Base-by-base conservation (phyloP, 2,329 filamentous ascomycete genomes). In the Fusarium duplospermum region DNA sequence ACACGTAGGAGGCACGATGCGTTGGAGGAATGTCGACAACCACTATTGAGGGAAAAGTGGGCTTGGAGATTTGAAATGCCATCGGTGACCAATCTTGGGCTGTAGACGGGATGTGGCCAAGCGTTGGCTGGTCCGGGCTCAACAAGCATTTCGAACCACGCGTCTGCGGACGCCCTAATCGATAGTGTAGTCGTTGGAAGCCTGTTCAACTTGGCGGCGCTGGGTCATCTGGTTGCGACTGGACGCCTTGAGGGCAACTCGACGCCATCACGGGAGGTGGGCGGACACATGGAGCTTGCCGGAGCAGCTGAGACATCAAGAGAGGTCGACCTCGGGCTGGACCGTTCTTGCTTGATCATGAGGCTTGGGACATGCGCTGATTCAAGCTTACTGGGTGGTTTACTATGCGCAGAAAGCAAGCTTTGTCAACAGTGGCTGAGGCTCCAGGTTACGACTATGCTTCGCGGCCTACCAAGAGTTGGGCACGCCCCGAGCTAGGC, bases 11-110 rank as follows among this genome's bases (percentile, higher is more conserved):
- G 57, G 29, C 24, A 40, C 22, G 18, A 24, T 42, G 47, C 47
- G 33, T 66, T 29, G 9, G 67, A 65, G 68, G 67, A 62, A 68
- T 69, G 61, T 45, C 22, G 40, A 36, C 62, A 40, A 60, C 54
- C 67, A 42, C 31, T 50, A 36, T 56, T 14, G 24, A 66, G 2
- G 14, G 24, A 72, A 73, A 73, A 73, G 70, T 73, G 70, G 70
- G 16, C 13, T 56, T 20, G 16, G 24, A 36, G 45, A 71, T 59
- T 50, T 62, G 38, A 27, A 20, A 59, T 45, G 18, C 33, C 10
- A 14, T 29, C 40, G 20, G 33, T n/a, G 42, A 40, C 66, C 70
- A 73, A 67, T 73, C 70, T 47, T 24, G 13, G 29, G 40, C 38
- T 38, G 10, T 18, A 36, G 60, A 68, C 64, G 24, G 60, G 29